Evolutionary conservation across 2,329 filamentous ascomycete genomes (phyloP).

Genomic region (Capronia epimyces): DNA sequence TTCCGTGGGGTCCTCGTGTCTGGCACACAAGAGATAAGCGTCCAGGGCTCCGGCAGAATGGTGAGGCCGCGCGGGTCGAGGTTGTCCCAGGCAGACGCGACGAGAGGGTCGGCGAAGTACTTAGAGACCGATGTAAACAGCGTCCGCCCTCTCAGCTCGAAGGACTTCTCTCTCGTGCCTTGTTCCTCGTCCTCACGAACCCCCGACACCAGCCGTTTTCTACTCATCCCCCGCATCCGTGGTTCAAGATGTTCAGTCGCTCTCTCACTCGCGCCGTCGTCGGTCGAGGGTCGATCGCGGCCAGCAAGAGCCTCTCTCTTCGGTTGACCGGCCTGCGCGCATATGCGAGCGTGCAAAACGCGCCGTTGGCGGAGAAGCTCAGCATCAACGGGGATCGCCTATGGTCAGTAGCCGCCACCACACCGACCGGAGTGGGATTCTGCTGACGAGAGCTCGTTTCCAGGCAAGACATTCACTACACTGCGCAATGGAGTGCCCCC

Average conservation of each 20-base stretch:
- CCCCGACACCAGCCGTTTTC: background rate
- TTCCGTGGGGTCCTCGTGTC: no score
- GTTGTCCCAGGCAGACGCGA: no score
- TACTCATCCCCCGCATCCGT: background rate
- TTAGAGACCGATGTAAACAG: no score
- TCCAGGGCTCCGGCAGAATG: no score
- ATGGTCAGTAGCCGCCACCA: slow-evolving; percentile 4
- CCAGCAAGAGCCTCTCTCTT: background rate
- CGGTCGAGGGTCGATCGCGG: background rate
- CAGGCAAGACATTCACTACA: slow-evolving; percentile 22
- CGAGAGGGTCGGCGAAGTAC: background rate
- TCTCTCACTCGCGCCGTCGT: slow-evolving; percentile 2
- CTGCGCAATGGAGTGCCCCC: slow-evolving; percentile 32
- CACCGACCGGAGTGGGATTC: background rate
- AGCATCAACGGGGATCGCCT: slow-evolving; percentile 13
- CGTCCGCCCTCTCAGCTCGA: background rate
- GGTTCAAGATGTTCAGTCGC: slow-evolving; percentile 2
- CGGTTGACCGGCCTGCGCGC: slow-evolving; percentile 1
- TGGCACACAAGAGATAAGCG: no score
- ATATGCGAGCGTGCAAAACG: slow-evolving; percentile 9
- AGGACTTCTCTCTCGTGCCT: background rate
- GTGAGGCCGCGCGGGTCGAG: no score
- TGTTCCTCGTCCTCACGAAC: background rate
- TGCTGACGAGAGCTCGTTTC: no score
- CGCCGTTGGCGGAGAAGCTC: slow-evolving; percentile 14